Base-by-base conservation (phyloP, 2,329 filamentous ascomycete genomes). In the Massarina eburnea region DNA sequence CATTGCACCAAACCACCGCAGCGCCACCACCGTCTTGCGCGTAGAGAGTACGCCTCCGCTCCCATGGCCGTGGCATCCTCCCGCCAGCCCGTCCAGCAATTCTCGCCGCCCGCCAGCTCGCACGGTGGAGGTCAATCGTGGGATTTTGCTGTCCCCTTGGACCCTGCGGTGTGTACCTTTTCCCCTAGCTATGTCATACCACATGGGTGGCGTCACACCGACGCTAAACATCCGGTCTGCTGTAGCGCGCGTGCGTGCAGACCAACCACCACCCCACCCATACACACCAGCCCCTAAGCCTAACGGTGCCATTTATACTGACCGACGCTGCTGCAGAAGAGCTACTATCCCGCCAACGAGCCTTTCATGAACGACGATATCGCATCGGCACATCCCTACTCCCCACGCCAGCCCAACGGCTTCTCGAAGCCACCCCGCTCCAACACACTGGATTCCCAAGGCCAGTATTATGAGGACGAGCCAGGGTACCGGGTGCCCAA, bases 41-140 rank as follows among this genome's bases (percentile, higher is more conserved):
- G 27, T 14, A 30, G 6, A 14, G n/a, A n/a, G n/a, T n/a, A 39
- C 26, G 38, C 34, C 34, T 36, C 36, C 26, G 45, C 44, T 47
- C 54, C 45, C 43, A 70, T 70, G 67, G 67, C 67, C 44, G 59
- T 69, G 34, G 61, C 60, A 35, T 63, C 66, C 20, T 55, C 60
- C 52, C 57, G n/a, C 51, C 54, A 51, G 54, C 56, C 41, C 50
- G 57, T 58, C 39, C 61, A 64, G 47, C 68, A 70, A 50, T 58
- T 71, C 46, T 71, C 68, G 10, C 69, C 70, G 39, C 70, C 70
- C 26, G 69, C 62, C 51, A 71, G 68, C 49, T 66, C 68, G 10
- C 68, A 73, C 62, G 68, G 68, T 49, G 65, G 54, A 36, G 51
- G 63, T 45, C 62, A 58, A 46, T 58, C 60, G 39, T 71, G 70